Percentiles rank a stretch among this genome's conserved stretches.
Evolutionary conservation across 2,329 filamentous ascomycete genomes (phyloP).

Genomic region (Penicillium glabrum): DNA sequence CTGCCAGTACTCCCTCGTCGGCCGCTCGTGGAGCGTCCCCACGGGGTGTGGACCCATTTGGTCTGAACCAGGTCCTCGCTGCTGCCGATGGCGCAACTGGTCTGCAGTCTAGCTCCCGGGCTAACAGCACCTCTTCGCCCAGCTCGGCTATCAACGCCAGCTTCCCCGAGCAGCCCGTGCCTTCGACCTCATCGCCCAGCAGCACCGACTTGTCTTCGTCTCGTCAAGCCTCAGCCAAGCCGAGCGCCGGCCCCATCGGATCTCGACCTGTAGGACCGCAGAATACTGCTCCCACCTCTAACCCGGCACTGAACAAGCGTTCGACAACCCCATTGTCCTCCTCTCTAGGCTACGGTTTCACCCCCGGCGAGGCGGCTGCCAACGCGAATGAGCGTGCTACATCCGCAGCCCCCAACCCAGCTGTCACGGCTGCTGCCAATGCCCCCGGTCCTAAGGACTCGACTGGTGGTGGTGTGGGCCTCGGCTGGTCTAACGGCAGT

Average conservation of each 20-base stretch:
- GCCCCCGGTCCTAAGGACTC: constrained; percentile 40
- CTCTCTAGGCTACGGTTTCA: constrained; percentile 75
- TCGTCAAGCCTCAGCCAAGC: constrained; percentile 57
- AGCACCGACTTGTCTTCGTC: constrained; percentile 71
- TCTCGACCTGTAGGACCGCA: constrained; percentile 72
- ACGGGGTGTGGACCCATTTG: constrained; percentile 72
- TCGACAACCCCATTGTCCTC: constrained; percentile 90
- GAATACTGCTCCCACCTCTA: constrained; percentile 47
- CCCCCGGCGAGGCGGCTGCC: constrained; percentile 48
- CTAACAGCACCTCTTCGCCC: constrained; percentile 84
- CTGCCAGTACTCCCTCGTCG: constrained; percentile 60
- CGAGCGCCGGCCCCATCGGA: constrained; percentile 67
- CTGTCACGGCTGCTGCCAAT: constrained; percentile 44
- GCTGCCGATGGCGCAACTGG: constrained; percentile 37
- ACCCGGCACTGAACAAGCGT: constrained; percentile 70
- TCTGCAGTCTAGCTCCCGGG: constrained; percentile 62
- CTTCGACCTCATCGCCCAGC: constrained; percentile 81
- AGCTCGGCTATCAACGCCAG: constrained; percentile 43
- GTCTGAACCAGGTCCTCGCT: constrained; percentile 52
- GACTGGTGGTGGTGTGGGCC: constrained; percentile 43
- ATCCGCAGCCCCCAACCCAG: constrained; percentile 61
- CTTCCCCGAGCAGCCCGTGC: constrained; percentile 66
- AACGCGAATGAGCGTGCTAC: constrained; percentile 52
- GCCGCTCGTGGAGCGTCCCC: constrained; percentile 74
- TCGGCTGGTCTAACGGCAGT: constrained; percentile 76